Percentiles rank a stretch among this genome's conserved stretches.
phyloP scores from a whole-genome alignment of 352 stramenopile species.

The Phytophthora niederhauseri region DNA sequence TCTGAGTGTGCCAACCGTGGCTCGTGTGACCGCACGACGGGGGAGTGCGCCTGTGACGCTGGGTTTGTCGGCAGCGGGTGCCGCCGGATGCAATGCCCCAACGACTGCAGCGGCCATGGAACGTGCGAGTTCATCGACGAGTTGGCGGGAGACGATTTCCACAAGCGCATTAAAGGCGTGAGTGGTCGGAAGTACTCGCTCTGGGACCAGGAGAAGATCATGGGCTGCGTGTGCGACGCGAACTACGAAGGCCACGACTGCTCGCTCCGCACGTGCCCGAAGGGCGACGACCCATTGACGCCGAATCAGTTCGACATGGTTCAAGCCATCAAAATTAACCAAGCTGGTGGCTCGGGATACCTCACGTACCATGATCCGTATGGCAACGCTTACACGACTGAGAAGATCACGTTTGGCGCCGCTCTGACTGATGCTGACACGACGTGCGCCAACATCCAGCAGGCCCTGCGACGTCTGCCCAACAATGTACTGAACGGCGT shows the following conservation, averaged over 20 bases:
- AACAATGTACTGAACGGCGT: conserved; percentile 77
- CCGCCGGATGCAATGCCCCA: conserved; percentile 58
- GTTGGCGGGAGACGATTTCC: conserved; percentile 46
- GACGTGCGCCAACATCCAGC: conserved; percentile 48
- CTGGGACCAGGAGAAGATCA: conserved; percentile 87
- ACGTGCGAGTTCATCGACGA: conserved; percentile 80
- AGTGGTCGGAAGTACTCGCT: conserved; percentile 43
- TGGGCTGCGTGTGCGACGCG: conserved; percentile 79
- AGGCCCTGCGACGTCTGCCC: conserved; percentile 47
- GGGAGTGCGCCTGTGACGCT: conserved; percentile 81
- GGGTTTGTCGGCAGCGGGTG: conserved; percentile 82
- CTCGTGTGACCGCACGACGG: conserved; percentile 69
- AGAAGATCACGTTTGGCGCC: conserved; percentile 38
- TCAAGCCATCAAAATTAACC: conserved; percentile 32
- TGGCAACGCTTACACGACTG: conserved; percentile 66
- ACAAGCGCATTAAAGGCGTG: conserved; percentile 49
- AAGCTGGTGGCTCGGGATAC: conserved; percentile 25
- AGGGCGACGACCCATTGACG: conserved; percentile 73
- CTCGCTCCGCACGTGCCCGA: conserved; percentile 54
- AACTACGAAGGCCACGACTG: conserved; percentile 65
- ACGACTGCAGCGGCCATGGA: conserved; percentile 57
- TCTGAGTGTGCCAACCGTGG: conserved; percentile 72
- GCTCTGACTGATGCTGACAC: neutral
- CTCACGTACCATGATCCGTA: conserved; percentile 82
- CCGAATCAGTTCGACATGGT: conserved; percentile 59